Base-by-base conservation (phyloP, 148 eudicot genomes). In the Euryodendron excelsum region DNA sequence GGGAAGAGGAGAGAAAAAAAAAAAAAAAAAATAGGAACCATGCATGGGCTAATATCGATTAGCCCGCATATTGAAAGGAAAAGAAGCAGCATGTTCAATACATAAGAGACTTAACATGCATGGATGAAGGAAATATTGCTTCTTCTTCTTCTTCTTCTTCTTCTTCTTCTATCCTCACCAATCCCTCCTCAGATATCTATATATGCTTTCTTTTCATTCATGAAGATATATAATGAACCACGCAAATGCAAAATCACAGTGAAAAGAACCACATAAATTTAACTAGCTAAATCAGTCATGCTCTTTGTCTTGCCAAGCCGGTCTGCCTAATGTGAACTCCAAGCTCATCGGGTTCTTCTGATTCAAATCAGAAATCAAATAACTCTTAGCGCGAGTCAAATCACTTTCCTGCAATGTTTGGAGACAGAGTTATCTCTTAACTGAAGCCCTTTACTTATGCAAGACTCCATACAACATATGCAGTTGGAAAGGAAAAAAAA, bases 291-390 rank as follows among this genome's bases (percentile, higher is more conserved):
- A 78, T 67, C 39, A 84, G 55, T 60, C 76, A 50, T 59, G 76
- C 8, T 71, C 61, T 58, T 79, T 73, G 3, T 79, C 79, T 48
- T 77, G 66, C 83, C 85, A 85, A 28, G 74, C 85, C 36, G 88
- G 82, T 80, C 85, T 85, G 47, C 88, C 85, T 75, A 80, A 65
- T n/a, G 85, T 84, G 77, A 81, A 81, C 68, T 86, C 84, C 78
- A 81, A 79, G 76, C 84, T n/a, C n/a, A n/a, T 80, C 37, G 84
- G 86, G 69, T 75, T 80, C 78, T 81, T 83, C 21, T n/a, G n/a
- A 8, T 79, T 73, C 79, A 81, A 52, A 78, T 74, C 78, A 36
- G 80, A 78, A 27, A 59, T 56, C 52, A 75, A 45, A 69, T 61
- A 83, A 74, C 78, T 83, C 78, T 80, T 83, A 36, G 25, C 23